Conservation (phyloP, 768 basidiomycete genomes). For the Trametes elegans region DNA sequence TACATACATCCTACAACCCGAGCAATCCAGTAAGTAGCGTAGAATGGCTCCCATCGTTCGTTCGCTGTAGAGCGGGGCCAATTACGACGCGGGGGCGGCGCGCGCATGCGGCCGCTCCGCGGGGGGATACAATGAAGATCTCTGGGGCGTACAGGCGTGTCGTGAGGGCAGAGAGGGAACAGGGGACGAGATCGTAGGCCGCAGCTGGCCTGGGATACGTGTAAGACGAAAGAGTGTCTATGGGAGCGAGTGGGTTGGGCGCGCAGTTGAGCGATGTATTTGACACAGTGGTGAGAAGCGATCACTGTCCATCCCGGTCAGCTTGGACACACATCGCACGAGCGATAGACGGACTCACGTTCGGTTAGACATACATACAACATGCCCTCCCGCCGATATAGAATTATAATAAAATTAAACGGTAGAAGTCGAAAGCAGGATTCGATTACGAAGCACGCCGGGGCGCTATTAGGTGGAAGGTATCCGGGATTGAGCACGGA, state of each 20-base stretch:
- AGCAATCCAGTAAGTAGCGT: constrained; percentile 10
- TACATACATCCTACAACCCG: constrained; percentile 2
- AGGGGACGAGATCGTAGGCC: constrained; percentile 4
- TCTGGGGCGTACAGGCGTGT: background rate
- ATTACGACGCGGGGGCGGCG: constrained; percentile 7
- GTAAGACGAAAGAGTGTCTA: constrained; percentile 20
- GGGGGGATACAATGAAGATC: constrained; percentile 1
- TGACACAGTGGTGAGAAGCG: background rate
- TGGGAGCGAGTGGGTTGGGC: constrained; percentile 6
- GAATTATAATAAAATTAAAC: constrained; percentile 22
- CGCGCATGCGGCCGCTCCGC: background rate
- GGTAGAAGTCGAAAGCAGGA: constrained; percentile 5
- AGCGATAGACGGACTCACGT: constrained; percentile 9
- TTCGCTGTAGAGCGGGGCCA: constrained; percentile 4
- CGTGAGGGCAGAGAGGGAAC: background rate
- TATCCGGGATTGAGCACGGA: constrained; percentile 8
- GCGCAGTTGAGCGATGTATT: constrained; percentile 5
- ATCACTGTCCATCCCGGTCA: background rate
- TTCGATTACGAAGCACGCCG: constrained; percentile 1
- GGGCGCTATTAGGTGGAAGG: constrained; percentile 8
- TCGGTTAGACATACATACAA: constrained; percentile 14
- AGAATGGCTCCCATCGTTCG: background rate
- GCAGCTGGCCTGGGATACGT: constrained; percentile 1
- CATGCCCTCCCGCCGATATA: constrained; percentile 14
- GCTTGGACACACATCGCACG: no score